Conservation (phyloP, 2,329 filamentous ascomycete genomes). For the Epichloe aotearoae region DNA sequence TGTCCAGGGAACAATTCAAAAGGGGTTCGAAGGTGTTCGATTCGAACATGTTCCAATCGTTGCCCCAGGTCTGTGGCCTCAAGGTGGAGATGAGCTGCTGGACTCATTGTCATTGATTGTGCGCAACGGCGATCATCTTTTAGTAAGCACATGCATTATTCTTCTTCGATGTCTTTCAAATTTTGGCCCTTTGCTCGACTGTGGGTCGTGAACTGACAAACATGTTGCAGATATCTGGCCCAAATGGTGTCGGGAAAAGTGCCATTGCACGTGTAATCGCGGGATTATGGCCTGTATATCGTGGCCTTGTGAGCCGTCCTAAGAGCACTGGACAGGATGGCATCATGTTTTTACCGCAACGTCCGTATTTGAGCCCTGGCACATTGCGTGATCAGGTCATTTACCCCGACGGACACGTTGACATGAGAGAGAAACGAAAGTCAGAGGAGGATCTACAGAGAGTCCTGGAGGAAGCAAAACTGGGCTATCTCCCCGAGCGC, state of each 20-base stretch:
- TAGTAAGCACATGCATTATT: slow-evolving; percentile 32
- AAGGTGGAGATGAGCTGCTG: slow-evolving; percentile 81
- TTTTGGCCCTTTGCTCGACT: not conserved
- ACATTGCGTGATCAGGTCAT: slow-evolving; percentile 95
- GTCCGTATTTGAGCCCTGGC: slow-evolving; percentile 82
- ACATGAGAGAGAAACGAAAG: slow-evolving; percentile 75
- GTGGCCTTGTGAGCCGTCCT: slow-evolving; percentile 79
- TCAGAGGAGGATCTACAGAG: slow-evolving; percentile 65
- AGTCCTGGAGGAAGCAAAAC: slow-evolving; percentile 67
- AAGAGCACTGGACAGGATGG: slow-evolving; percentile 71
- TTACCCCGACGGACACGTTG: slow-evolving; percentile 86
- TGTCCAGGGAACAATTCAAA: slow-evolving; percentile 85
- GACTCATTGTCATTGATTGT: slow-evolving; percentile 84
- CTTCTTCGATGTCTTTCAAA: not conserved
- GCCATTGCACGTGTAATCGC: slow-evolving; percentile 79
- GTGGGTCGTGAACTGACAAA: slow-evolving; percentile 6
- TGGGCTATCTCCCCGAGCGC: slow-evolving; percentile 80
- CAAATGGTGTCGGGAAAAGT: slow-evolving; percentile 89
- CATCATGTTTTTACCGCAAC: slow-evolving; percentile 96
- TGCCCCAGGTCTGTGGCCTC: slow-evolving; percentile 75
- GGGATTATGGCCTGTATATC: slow-evolving; percentile 91
- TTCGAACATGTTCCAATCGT: slow-evolving; percentile 89
- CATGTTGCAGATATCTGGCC: slow-evolving; percentile 57
- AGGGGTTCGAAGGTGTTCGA: slow-evolving; percentile 86
- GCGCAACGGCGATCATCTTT: slow-evolving; percentile 77